Evolutionary conservation across 805 yeast species (phyloP).

Genomic region (Kazachstania bromeliacearum): DNA sequence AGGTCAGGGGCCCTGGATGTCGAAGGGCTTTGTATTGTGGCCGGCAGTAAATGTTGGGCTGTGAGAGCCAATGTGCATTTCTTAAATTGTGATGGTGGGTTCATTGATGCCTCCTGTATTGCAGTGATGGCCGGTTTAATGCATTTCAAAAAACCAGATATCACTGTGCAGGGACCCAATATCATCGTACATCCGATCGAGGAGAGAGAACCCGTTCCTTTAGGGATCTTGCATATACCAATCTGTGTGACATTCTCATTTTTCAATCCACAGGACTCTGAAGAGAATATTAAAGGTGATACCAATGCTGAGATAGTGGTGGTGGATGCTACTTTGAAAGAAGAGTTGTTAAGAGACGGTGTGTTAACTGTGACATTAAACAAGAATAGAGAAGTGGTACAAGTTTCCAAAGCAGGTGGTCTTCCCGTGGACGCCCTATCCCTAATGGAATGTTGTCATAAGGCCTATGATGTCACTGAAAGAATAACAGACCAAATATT

Average conservation of each 20-base stretch:
- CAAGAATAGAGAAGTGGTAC: conserved; percentile 85
- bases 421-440: conserved; percentile 65
- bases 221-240: conserved; percentile 82
- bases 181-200: conserved; percentile 58
- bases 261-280: conserved; percentile 56
- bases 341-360: conserved; percentile 71
- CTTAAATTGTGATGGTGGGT: conserved; percentile 84
- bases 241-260: conserved; percentile 85
- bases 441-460: conserved; percentile 57
- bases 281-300: conserved; percentile 63
- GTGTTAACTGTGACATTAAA: conserved; percentile 77
- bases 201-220: conserved; percentile 80
- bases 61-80: conserved; percentile 85
- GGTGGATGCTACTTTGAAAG: conserved; percentile 68
- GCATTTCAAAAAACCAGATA: conserved; percentile 79
- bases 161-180: conserved; percentile 57
- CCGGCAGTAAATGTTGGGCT: conserved; percentile 88
- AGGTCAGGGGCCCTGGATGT: conserved; percentile 86
- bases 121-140: conserved; percentile 82
- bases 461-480: conserved; percentile 57
- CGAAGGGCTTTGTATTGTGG: conserved; percentile 81
- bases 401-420: conserved; percentile 85
- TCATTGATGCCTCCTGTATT: conserved; percentile 81
- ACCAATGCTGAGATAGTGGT: conserved; percentile 49
- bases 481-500: conserved; percentile 56